Base-by-base conservation (phyloP, 148 eudicot species). In the Amaranthus palmeri region DNA sequence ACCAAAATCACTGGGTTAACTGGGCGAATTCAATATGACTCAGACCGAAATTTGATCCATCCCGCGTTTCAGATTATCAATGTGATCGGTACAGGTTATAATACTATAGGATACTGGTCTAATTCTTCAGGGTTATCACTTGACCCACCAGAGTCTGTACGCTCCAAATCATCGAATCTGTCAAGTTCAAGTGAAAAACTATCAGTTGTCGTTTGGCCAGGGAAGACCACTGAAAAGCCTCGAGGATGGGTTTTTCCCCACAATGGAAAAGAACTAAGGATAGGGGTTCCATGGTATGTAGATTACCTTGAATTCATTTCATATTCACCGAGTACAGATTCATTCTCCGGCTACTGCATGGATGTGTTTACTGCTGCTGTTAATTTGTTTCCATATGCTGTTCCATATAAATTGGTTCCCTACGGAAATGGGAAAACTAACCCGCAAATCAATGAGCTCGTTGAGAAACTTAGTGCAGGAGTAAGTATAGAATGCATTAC, bases 171-270 rank as follows among this genome's bases (percentile, higher is more conserved):
- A 25, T 52, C 73, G 11, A 85, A 86, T 42, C 77, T 44, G 41
- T 87, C 93, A 6, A 79, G 77, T 58, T 74, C 82, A 48, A 81
- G 49, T 67, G 82, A 77, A 65, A 72, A 76, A 10, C 74, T 92
- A 7, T 45, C 52, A 44, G 36, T 42, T 15, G 91, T 85, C 14
- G 61, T 92, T 13, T 92, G 96, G 97, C 96, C 97, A 4, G 96
- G 97, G 15, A 59, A 73, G 65, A 86, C 84, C 9, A 42, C 79
- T 11, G 71, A 66, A 13, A 88, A 76, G 71, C 97, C 97, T 60
- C 88, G 91, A 2, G 97, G 96, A 42, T 90, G 97, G 96, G 88
- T 85, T 76, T 88, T 88, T 48, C 88, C 93, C 6, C 72, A 80
- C 75, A 82, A 84, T 44, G 93, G 90, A 15, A 84, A 68, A 64